A percentile compares a stretch with the other conserved stretches of the same genome.
Evolutionary conservation across 2,329 filamentous ascomycete species (phyloP).

Genomic region (Sporothrix luriei): DNA sequence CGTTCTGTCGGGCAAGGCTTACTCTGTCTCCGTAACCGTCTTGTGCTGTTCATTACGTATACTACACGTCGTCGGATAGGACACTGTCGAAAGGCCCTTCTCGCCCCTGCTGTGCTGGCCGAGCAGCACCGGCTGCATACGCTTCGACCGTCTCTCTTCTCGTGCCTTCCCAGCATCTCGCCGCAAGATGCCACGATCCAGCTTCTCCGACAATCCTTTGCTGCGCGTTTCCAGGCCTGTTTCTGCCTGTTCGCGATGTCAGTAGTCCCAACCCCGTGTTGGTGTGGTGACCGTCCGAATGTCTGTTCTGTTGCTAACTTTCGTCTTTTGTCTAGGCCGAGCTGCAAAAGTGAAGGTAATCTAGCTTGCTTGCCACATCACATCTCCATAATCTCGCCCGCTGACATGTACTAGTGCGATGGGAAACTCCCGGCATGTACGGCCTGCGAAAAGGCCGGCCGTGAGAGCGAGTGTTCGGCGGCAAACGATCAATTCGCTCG

Average conservation of each 20-base stretch:
- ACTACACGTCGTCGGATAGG: too few species aligned
- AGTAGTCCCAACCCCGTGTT: conserved; percentile 38
- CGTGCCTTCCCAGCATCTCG: background rate
- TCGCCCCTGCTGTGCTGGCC: conserved; percentile 16
- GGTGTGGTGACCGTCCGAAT: too few species aligned
- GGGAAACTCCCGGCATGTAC: conserved; percentile 94
- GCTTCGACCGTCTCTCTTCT: background rate
- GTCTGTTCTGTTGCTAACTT: conserved; percentile 8
- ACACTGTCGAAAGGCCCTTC: background rate
- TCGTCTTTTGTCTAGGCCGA: conserved; percentile 56
- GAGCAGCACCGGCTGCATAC: conserved; percentile 17
- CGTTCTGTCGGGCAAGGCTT: background rate
- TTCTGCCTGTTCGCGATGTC: conserved; percentile 76
- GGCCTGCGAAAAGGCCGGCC: conserved; percentile 88
- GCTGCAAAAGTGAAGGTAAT: conserved; percentile 85
- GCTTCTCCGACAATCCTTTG: conserved; percentile 56
- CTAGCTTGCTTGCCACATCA: too few species aligned
- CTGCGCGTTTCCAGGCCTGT: conserved; percentile 76
- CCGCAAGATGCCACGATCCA: conserved; percentile 46
- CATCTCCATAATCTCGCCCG: background rate
- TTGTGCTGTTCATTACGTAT: too few species aligned
- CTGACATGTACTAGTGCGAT: conserved; percentile 65
- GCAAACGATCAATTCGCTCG: conserved; percentile 95
- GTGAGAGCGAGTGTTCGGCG: conserved; percentile 83
- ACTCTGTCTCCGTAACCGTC: background rate